Base-by-base conservation (phyloP, 2,329 filamentous ascomycete species). In the Pseudocercospora crystallina region DNA sequence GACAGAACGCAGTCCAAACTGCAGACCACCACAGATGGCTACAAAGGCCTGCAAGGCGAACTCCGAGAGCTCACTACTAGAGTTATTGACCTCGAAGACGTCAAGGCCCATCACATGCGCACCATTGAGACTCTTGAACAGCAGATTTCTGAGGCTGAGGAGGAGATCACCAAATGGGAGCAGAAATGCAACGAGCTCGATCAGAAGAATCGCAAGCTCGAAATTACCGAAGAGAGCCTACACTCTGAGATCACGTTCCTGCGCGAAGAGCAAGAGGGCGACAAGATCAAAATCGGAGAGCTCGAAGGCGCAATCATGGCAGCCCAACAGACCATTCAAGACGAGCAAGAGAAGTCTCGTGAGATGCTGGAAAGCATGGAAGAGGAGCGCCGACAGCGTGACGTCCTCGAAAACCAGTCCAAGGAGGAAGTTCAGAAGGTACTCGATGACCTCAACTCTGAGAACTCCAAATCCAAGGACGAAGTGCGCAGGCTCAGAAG, bases 211-310 rank as follows among this genome's bases (percentile, higher is more conserved):
- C 87, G 95, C 63, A 83, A 91, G 46, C 79, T 97, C 2, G 86
- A 87, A 3, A 89, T 99, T 30, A 91, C 97, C 66, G 86, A 92
- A 58, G 94, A 99, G 71, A 95, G 89, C 5, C 86, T 87, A 49
- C 92, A 96, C 63, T 86, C 86, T 52, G 94, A 99, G 70, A 95
- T 97, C 71, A 85, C 89, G 1, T 99, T 99, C 79, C 71, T 99
- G 43, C 85, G 94, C 1, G 94, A 99, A 67, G 94, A 99, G 74
- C 94, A 99, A 70, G 94, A 99, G 71, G 83, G 82, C 13, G 94
- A 99, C 76, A 99, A 99, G 79, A 95, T 99, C 68, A 91, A 90
- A 71, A 97, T 99, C 63, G 90, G 92, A 33, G 90, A 97, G 65
- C 78, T 97, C 7, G 91, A 97, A 66, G 88, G 89, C 8, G 84